A percentile compares a stretch with the other conserved stretches of the same genome.
These are phyloP conservation scores for Herpetospermum pedunculosum DNA, from an alignment of 306 rosid species.

Conservation along the genomic window DNA sequence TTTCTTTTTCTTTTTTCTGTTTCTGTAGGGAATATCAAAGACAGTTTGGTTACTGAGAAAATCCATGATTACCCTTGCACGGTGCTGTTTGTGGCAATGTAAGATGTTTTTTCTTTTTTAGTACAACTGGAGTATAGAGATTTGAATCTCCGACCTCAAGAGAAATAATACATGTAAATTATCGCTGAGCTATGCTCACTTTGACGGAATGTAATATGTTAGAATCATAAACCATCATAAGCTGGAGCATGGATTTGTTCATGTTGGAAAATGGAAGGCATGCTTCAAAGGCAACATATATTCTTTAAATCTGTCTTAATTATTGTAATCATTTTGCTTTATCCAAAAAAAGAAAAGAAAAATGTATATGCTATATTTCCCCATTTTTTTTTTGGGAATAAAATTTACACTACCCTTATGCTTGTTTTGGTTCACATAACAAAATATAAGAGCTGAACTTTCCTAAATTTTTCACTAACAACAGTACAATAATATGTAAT, in stretches of 20 bases:
- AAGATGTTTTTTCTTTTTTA: too few relatives aligned
- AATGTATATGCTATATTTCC: not conserved
- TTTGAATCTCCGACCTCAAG: too few relatives aligned
- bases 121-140: too few relatives aligned
- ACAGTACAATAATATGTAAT: not conserved
- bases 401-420: not conserved
- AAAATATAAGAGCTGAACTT: not conserved
- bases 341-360: not conserved
- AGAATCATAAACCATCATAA: not conserved
- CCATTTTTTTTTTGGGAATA: not conserved
- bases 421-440: not conserved
- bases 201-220: too few relatives aligned
- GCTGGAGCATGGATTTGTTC: not conserved
- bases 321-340: not conserved
- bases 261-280: too few relatives aligned
- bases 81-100: not conserved
- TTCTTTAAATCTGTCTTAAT: not conserved
- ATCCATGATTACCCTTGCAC: not conserved
- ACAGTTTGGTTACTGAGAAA: not conserved
- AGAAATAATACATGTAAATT: too few relatives aligned
- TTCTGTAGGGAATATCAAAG: not conserved
- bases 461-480: not conserved
- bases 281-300: not conserved
- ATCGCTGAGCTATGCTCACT: too few relatives aligned
- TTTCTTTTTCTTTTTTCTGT: not conserved